A percentile compares a stretch with the other conserved stretches of the same genome.
These are phyloP conservation scores for Scedosporium apiospermum DNA, from an alignment of 2,329 filamentous ascomycete genomes.

Conservation along the genomic window DNA sequence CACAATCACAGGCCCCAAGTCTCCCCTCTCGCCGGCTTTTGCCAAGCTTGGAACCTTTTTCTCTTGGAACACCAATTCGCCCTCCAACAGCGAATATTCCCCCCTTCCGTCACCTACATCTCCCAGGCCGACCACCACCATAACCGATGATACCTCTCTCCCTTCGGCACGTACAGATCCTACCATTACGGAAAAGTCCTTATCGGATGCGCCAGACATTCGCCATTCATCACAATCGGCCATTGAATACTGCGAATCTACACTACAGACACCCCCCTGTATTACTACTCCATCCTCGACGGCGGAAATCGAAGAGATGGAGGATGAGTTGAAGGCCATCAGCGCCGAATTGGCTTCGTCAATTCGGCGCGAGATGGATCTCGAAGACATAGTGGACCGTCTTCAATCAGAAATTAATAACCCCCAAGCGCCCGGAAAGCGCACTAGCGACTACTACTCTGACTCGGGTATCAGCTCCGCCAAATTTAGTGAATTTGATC, in stretches of 20 bases:
- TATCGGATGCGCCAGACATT: slow-evolving; percentile 22
- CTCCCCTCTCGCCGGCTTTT: slow-evolving; percentile 42
- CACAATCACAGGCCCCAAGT: not conserved
- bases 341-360: slow-evolving; percentile 86
- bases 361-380: slow-evolving; percentile 89
- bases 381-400: slow-evolving; percentile 87
- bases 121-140: slow-evolving; percentile 26
- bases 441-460: slow-evolving; percentile 96
- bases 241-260: slow-evolving; percentile 40
- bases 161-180: not conserved
- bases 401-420: slow-evolving; percentile 68
- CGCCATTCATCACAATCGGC: slow-evolving; percentile 24
- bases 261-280: slow-evolving; percentile 38
- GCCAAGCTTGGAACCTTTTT: slow-evolving; percentile 43
- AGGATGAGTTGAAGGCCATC: slow-evolving; percentile 89
- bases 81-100: slow-evolving; percentile 40
- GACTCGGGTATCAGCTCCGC: slow-evolving; percentile 86
- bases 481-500: slow-evolving; percentile 60
- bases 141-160: slow-evolving; percentile 17
- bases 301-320: slow-evolving; percentile 70
- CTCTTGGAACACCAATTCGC: slow-evolving; percentile 38
- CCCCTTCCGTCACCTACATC: slow-evolving; percentile 45
- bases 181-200: slow-evolving; percentile 14
- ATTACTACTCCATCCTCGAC: slow-evolving; percentile 29
- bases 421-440: slow-evolving; percentile 48